A percentile compares a stretch with the other conserved stretches of the same genome.
Evolutionary conservation across 306 rosid species (phyloP).

Genomic region (Castanospermum australe): DNA sequence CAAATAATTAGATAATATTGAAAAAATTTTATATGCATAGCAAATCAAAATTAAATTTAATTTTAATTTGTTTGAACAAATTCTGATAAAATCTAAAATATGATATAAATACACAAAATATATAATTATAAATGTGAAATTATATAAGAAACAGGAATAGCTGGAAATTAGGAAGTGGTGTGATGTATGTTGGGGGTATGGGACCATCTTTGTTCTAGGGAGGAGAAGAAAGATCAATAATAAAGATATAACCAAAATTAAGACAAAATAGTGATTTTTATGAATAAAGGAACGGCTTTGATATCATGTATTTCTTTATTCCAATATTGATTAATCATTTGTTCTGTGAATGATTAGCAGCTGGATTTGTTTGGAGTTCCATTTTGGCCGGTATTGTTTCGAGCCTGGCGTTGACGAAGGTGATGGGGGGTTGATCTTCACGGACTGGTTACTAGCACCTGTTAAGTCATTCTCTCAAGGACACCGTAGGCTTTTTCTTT

Average conservation of each 20-base stretch:
- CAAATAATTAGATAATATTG: too few relatives aligned
- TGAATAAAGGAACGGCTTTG: not conserved
- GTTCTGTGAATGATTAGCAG: constrained; percentile 25
- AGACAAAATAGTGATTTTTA: not conserved
- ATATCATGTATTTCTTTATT: not conserved
- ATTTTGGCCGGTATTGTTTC: constrained; percentile 18
- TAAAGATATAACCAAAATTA: not conserved
- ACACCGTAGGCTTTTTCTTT: not conserved
- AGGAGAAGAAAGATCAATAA: too few relatives aligned
- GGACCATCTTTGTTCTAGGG: too few relatives aligned
- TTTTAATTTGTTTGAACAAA: too few relatives aligned
- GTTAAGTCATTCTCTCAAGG: not conserved
- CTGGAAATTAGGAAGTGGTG: too few relatives aligned
- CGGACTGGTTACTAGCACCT: not conserved
- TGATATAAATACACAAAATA: too few relatives aligned
- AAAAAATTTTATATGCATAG: too few relatives aligned
- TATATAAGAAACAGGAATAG: too few relatives aligned
- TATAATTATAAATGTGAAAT: too few relatives aligned
- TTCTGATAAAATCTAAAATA: too few relatives aligned
- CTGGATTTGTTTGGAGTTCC: constrained; percentile 28
- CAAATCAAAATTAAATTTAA: too few relatives aligned
- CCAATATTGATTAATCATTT: not conserved
- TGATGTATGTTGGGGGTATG: too few relatives aligned
- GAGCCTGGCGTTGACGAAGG: not conserved
- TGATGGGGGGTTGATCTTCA: not conserved